Conservation (phyloP, 768 basidiomycete genomes). For the Auricularia sp. region DNA sequence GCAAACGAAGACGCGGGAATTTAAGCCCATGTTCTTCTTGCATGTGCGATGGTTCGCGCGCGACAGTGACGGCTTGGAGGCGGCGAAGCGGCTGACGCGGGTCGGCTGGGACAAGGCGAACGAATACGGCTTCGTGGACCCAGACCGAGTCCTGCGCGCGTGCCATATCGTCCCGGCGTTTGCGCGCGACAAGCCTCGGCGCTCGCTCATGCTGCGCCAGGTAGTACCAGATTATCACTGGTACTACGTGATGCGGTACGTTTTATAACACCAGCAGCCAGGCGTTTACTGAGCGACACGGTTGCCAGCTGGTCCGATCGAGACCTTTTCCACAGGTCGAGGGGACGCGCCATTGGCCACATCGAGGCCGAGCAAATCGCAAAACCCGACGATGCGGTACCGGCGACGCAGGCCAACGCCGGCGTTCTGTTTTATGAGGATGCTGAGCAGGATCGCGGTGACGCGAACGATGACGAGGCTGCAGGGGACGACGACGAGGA, state of each 20-base stretch:
- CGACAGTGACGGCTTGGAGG: not conserved
- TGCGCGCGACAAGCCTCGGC: constrained; percentile 13
- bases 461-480: not conserved
- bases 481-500: not conserved
- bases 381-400: not conserved
- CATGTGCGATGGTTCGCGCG: not conserved
- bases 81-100: not conserved
- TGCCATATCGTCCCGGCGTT: constrained; percentile 37
- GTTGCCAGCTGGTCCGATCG: constrained; percentile 25
- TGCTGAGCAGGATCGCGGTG: not conserved
- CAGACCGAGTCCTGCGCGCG: constrained; percentile 27
- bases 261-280: not conserved
- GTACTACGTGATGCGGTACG: constrained; percentile 31
- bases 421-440: too few species aligned
- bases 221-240: constrained; percentile 22
- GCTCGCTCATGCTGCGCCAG: constrained; percentile 4
- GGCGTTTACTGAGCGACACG: not conserved
- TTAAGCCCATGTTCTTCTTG: not conserved
- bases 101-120: constrained; percentile 10
- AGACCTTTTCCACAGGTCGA: constrained; percentile 29
- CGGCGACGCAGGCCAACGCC: not conserved
- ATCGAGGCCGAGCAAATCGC: not conserved
- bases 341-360: constrained; percentile 25
- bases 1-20: not conserved
- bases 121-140: constrained; percentile 40